phyloP scores from a whole-genome alignment of 2,329 filamentous ascomycete species.

The Furcasterigmium furcatum region DNA sequence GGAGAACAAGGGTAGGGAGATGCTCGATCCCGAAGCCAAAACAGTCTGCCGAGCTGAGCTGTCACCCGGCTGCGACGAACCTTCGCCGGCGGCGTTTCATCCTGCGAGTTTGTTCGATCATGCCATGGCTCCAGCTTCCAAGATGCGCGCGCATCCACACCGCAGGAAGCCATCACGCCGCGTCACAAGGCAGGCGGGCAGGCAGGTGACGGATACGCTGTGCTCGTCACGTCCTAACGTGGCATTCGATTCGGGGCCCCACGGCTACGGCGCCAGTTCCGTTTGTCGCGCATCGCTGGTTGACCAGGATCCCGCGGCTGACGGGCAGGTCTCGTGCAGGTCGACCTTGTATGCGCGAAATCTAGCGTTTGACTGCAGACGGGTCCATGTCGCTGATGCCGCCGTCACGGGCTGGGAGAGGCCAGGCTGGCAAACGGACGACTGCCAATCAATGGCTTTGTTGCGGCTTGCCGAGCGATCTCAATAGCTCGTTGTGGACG shows the following conservation, averaged over 20 bases:
- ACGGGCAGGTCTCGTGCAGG: background rate
- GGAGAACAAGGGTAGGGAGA: no score
- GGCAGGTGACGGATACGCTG: no score
- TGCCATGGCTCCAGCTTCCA: no score
- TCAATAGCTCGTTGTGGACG: background rate
- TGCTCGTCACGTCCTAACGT: no score
- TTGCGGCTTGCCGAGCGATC: conserved; percentile 7
- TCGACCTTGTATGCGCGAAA: conserved; percentile 15
- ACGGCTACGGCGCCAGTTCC: conserved; percentile 1
- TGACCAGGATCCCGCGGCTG: conserved; percentile 1
- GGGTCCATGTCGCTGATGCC: conserved; percentile 11
- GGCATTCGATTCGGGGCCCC: background rate
- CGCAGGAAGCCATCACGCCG: no score
- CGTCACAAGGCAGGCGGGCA: no score
- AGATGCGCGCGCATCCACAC: no score
- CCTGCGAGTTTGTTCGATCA: background rate
- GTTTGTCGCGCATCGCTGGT: conserved; percentile 9
- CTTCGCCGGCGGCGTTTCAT: background rate
- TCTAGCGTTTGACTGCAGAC: conserved; percentile 19
- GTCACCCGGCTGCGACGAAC: background rate
- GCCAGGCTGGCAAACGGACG: conserved; percentile 13
- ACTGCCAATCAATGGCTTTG: conserved; percentile 13
- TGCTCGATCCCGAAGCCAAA: no score
- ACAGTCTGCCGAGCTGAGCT: no score
- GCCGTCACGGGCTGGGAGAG: background rate